These are phyloP conservation scores for Speleostelium caveatum DNA, from an alignment of 78 protist species.

Conservation along the genomic window DNA sequence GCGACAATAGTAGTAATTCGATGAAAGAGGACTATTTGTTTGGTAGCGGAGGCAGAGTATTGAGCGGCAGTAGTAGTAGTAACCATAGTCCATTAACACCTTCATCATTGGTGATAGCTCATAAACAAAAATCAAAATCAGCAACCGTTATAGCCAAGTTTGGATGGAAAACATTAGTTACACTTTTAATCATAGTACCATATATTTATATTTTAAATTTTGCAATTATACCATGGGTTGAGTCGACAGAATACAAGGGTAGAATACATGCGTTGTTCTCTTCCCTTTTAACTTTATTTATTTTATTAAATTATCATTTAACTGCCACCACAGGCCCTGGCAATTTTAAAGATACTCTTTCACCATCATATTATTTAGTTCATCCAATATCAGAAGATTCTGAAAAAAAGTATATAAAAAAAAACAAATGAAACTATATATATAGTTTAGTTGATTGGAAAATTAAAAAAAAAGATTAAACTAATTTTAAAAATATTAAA, in stretches of 20 bases:
- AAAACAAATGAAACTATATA: too few relatives aligned
- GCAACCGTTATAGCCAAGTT: conserved; percentile 18
- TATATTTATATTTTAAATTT: conserved; percentile 57
- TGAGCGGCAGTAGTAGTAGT: too few relatives aligned
- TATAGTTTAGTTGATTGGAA: too few relatives aligned
- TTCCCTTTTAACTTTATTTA: background rate
- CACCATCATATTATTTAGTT: conserved; percentile 53
- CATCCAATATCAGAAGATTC: conserved; percentile 5
- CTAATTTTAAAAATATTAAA: background rate
- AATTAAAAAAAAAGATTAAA: background rate
- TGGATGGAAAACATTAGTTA: conserved; percentile 49
- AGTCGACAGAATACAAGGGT: background rate
- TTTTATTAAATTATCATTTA: conserved; percentile 35
- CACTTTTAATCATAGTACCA: conserved; percentile 34
- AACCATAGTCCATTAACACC: too few relatives aligned
- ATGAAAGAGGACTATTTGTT: too few relatives aligned
- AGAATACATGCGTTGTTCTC: conserved; percentile 15
- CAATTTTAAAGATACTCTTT: conserved; percentile 29
- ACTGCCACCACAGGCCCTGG: conserved; percentile 44
- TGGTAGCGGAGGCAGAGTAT: too few relatives aligned
- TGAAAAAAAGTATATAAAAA: background rate
- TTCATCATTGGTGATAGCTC: too few relatives aligned
- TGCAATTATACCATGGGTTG: conserved; percentile 59
- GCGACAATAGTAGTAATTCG: too few relatives aligned
- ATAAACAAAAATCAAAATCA: too few relatives aligned